Conservation (phyloP, 2,329 filamentous ascomycete genomes). For the Exophiala aquamarina region DNA sequence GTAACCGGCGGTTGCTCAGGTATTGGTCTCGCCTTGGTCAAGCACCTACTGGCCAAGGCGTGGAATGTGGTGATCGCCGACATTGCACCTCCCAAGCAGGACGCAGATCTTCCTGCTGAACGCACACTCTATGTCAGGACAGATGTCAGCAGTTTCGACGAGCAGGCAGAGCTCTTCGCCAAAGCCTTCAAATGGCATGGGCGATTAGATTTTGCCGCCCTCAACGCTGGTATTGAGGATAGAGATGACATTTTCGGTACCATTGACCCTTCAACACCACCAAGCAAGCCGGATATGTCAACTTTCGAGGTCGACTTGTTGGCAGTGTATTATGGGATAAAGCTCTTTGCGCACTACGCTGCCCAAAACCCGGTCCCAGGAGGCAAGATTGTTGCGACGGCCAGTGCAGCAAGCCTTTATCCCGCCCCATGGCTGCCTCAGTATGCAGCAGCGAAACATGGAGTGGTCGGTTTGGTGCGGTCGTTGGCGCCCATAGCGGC, state of each 20-base stretch:
- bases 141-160: slow-evolving; percentile 48
- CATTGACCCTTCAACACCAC: neutral
- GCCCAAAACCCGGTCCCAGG: slow-evolving; percentile 46
- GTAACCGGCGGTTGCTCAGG: slow-evolving; percentile 35
- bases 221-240: slow-evolving; percentile 55
- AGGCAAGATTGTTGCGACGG: slow-evolving; percentile 46
- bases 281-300: slow-evolving; percentile 31
- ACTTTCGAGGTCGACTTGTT: slow-evolving; percentile 53
- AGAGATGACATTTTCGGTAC: slow-evolving; percentile 40
- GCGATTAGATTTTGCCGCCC: slow-evolving; percentile 50
- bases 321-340: slow-evolving; percentile 50
- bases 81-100: slow-evolving; percentile 35
- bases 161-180: slow-evolving; percentile 45
- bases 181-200: slow-evolving; percentile 45
- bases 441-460: slow-evolving; percentile 53
- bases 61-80: slow-evolving; percentile 40
- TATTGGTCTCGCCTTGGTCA: slow-evolving; percentile 46
- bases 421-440: slow-evolving; percentile 48
- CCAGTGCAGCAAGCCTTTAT: slow-evolving; percentile 45
- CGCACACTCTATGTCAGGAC: slow-evolving; percentile 42
- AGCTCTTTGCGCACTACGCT: slow-evolving; percentile 55
- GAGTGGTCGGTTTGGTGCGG: slow-evolving; percentile 52
- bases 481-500: slow-evolving; percentile 43
- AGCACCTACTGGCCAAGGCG: slow-evolving; percentile 36
- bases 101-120: slow-evolving; percentile 22